phyloP scores from a whole-genome alignment of 108 stramenopile species.

The Parmales sp. region DNA sequence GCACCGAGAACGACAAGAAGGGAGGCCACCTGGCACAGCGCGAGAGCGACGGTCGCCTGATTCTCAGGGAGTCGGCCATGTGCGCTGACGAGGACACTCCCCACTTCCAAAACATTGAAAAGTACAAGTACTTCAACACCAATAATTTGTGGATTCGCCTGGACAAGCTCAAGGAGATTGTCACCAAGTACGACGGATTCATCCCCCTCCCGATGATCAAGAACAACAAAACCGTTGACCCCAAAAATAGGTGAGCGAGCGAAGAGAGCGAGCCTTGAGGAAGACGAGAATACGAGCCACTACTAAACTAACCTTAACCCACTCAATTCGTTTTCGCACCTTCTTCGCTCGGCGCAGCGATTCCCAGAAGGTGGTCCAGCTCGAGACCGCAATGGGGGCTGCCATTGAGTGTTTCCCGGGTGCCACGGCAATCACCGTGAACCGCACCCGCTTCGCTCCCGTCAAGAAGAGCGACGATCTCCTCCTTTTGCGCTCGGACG shows the following conservation, averaged over 20 bases:
- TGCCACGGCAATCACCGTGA: conserved; percentile 82
- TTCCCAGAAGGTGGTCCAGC: conserved; percentile 82
- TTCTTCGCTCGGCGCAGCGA: too few relatives aligned
- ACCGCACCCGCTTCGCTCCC: conserved; percentile 94
- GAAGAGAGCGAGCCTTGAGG: too few relatives aligned
- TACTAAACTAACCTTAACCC: too few relatives aligned
- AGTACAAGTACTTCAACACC: conserved; percentile 97
- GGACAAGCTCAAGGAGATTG: conserved; percentile 88
- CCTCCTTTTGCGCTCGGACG: conserved; percentile 89
- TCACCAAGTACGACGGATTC: conserved; percentile 79
- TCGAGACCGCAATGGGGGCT: conserved; percentile 99
- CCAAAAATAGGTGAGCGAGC: too few relatives aligned
- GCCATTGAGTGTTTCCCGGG: conserved; percentile 96
- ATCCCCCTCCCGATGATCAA: conserved; percentile 97
- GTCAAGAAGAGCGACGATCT: conserved; percentile 99
- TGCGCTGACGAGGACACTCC: conserved; percentile 77
- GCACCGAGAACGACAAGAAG: conserved; percentile 97
- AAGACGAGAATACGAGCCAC: too few relatives aligned
- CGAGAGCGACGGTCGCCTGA: conserved; percentile 69
- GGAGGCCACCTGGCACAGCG: conserved; percentile 94
- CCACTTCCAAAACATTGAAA: conserved; percentile 85
- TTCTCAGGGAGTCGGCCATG: conserved; percentile 96
- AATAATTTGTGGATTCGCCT: conserved; percentile 99
- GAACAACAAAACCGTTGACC: conserved; percentile 96
- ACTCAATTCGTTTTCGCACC: too few relatives aligned